Evolutionary conservation across 1,284 basidiomycete genomes (phyloP).

Genomic region (Cutaneotrichosporon cutaneum): DNA sequence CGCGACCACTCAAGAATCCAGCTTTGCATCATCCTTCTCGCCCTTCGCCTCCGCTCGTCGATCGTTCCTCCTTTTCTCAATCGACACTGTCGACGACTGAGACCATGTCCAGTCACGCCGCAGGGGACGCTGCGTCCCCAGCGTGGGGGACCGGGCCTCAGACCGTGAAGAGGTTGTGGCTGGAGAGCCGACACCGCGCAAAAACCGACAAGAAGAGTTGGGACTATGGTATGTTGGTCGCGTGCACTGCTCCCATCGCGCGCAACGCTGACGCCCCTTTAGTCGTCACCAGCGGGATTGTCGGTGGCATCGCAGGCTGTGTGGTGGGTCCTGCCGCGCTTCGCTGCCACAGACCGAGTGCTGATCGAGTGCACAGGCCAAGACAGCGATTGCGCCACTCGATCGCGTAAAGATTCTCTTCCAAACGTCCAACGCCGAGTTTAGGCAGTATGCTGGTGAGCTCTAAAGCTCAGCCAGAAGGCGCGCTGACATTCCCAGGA

Average conservation of each 20-base stretch:
- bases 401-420: conserved; percentile 99
- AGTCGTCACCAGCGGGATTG: conserved; percentile 63
- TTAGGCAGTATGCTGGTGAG: conserved; percentile 83
- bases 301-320: conserved; percentile 90
- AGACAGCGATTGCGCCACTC: conserved; percentile 93
- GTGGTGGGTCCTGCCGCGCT: conserved; percentile 63
- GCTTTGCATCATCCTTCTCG: neutral
- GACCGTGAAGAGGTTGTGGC: conserved; percentile 31
- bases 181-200: conserved; percentile 57
- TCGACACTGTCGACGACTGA: neutral
- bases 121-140: conserved; percentile 24
- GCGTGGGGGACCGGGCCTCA: conserved; percentile 16
- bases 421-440: conserved; percentile 95
- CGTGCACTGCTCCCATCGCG: conserved; percentile 8
- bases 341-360: conserved; percentile 4
- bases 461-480: neutral
- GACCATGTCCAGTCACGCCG: conserved; percentile 21
- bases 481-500: conserved; percentile 27
- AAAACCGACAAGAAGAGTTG: conserved; percentile 66
- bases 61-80: neutral
- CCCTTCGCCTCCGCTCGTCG: neutral
- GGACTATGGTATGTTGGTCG: conserved; percentile 58
- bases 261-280: conserved; percentile 7
- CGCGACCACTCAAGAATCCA: neutral
- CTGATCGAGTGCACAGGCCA: conserved; percentile 63